Evolutionary conservation across 108 stramenopile genomes (phyloP), one percentile per base, ranked within the genome.

Genomic region (Licmophora abbreviata): DNA sequence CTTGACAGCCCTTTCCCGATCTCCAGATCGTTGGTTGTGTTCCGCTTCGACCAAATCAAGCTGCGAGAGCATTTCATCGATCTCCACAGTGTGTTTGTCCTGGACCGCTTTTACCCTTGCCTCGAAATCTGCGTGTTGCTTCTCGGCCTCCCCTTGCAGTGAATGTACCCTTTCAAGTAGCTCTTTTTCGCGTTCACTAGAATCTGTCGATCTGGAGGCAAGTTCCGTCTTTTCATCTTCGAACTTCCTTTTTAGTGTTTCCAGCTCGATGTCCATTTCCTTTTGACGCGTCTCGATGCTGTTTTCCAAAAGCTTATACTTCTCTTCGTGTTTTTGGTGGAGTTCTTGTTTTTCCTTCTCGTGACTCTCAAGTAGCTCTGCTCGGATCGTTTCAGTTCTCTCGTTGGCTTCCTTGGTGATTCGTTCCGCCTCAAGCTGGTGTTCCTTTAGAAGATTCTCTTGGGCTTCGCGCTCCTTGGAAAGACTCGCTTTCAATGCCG

Each of bases 41-140:
- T 76, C 74, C n/a, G 66, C 71, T 44, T 76, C 79, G n/a, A 80
- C 63, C 23, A 70, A 46, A 34, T 80, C 79, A 34, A 80, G 63
- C 56, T 76, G 66, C 43, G 44, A 30, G 3, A 76, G 50, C 44
- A 80, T 20, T 22, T 74, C 73, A 25, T 80, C 79, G 45, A 75
- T 60, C 41, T 69, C 71, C 29, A 51, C 67, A 18, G 29, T 54
- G 48, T 79, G 72, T 22, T 61, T 61, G 21, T 58, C 59, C 9
- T 38, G 69, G 22, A 72, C 37, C 37, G 61, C 50, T 15, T 53
- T 20, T 25, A 79, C 23, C 10, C 43, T 51, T 29, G 40, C 44
- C 14, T 56, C 56, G 38, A 37, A 69, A 12, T 58, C 54, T 1
- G 31, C 43, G 33, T 47, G 48, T n/a, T 34, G 21, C 18, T 25